Conservation (phyloP, 208 protist species). For the Eutreptiella sp. region DNA sequence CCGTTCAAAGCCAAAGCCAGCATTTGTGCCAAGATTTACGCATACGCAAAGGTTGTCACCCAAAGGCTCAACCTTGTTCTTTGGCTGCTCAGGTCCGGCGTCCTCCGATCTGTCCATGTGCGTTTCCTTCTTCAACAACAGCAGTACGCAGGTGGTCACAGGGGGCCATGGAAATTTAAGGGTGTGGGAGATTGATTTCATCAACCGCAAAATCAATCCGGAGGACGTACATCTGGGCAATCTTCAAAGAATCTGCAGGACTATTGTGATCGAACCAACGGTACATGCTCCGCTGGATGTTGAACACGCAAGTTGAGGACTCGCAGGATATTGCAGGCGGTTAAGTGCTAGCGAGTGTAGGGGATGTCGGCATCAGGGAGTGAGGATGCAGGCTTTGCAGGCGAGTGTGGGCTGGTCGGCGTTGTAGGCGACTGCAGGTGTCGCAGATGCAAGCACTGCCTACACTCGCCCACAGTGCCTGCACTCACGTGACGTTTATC, state of each 20-base stretch:
- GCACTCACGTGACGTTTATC: too few species aligned
- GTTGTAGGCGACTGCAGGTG: too few species aligned
- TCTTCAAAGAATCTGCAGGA: slow-evolving; percentile 62
- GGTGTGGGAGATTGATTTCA: slow-evolving; percentile 81
- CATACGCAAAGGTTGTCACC: background rate
- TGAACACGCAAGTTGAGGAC: slow-evolving; percentile 28
- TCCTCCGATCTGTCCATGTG: slow-evolving; percentile 63
- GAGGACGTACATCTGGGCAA: slow-evolving; percentile 80
- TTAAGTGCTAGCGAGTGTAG: too few species aligned
- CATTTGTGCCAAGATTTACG: too few species aligned
- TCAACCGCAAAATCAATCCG: slow-evolving; percentile 73
- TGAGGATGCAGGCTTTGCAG: too few species aligned
- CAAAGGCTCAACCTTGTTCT: background rate
- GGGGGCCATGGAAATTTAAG: slow-evolving; percentile 70
- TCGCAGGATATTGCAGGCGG: too few species aligned
- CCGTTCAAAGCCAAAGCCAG: too few species aligned
- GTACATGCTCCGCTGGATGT: slow-evolving; percentile 11
- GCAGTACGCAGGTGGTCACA: slow-evolving; percentile 73
- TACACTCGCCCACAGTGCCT: too few species aligned
- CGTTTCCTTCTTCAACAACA: slow-evolving; percentile 75
- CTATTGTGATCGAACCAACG: slow-evolving; percentile 64
- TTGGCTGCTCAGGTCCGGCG: too few species aligned
- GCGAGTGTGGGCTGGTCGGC: too few species aligned
- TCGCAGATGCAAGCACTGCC: too few species aligned
- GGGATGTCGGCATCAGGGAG: too few species aligned